phyloP scores from a whole-genome alignment of 768 basidiomycete species.

The Crucibulum laeve region DNA sequence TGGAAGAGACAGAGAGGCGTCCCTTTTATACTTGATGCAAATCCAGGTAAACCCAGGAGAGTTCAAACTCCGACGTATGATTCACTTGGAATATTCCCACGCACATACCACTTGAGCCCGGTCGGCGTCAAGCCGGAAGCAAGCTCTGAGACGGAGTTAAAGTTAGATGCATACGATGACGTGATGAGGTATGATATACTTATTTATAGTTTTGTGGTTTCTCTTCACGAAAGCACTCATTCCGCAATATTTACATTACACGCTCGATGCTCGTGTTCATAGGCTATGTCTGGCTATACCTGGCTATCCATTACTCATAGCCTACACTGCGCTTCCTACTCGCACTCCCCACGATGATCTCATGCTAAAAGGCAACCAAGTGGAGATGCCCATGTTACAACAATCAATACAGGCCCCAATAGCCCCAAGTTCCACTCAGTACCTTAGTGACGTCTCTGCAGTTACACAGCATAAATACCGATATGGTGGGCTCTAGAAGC shows the following conservation, averaged over 20 bases:
- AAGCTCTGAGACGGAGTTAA: too few species aligned
- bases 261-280: not conserved
- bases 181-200: too few species aligned
- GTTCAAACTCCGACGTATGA: constrained; percentile 41
- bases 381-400: not conserved
- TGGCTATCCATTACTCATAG: not conserved
- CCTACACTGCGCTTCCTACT: not conserved
- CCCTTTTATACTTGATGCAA: constrained; percentile 51
- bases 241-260: too few species aligned
- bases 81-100: constrained; percentile 26
- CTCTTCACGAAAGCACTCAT: too few species aligned
- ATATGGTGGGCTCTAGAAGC: too few species aligned
- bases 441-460: too few species aligned
- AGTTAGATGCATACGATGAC: too few species aligned
- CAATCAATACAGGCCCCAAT: not conserved
- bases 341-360: not conserved
- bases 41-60: constrained; percentile 32
- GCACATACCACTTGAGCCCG: constrained; percentile 40
- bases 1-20: constrained; percentile 32
- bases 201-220: too few species aligned
- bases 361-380: not conserved
- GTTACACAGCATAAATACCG: too few species aligned
- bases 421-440: too few species aligned
- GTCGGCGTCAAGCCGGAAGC: too few species aligned
- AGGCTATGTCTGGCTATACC: too few species aligned